phyloP scores from a whole-genome alignment of 2,329 filamentous ascomycete genomes.

The Verticillium zaregamsianum region DNA sequence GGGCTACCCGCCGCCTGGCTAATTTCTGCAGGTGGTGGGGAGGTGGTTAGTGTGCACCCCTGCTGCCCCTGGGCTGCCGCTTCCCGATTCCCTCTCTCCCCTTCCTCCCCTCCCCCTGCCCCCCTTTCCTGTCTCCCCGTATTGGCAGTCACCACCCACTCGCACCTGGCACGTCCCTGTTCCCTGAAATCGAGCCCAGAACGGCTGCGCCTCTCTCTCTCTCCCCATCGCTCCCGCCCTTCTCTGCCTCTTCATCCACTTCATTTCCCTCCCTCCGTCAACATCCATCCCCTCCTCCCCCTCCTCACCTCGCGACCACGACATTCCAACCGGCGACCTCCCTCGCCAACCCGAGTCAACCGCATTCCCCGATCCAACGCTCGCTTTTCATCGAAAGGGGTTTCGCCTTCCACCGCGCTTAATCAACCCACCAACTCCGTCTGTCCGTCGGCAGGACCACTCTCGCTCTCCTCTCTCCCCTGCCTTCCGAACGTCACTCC shows the following conservation, averaged over 20 bases:
- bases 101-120: background rate
- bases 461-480: slow-evolving; percentile 1
- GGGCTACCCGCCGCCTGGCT: background rate
- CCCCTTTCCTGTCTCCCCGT: background rate
- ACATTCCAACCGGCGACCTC: background rate
- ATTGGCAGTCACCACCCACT: background rate
- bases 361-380: background rate
- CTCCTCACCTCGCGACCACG: background rate
- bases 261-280: background rate
- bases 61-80: background rate
- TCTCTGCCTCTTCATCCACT: background rate
- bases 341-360: background rate
- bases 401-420: background rate
- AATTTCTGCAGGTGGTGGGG: background rate
- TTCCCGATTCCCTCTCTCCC: background rate
- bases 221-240: background rate
- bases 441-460: slow-evolving; percentile 1
- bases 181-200: background rate
- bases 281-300: background rate
- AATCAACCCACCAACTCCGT: background rate
- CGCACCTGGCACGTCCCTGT: background rate
- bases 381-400: background rate
- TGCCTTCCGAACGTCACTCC: background rate
- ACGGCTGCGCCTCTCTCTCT: background rate
- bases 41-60: background rate